Base-by-base conservation (phyloP, 2,329 filamentous ascomycete species). In the Neonectria faginata region DNA sequence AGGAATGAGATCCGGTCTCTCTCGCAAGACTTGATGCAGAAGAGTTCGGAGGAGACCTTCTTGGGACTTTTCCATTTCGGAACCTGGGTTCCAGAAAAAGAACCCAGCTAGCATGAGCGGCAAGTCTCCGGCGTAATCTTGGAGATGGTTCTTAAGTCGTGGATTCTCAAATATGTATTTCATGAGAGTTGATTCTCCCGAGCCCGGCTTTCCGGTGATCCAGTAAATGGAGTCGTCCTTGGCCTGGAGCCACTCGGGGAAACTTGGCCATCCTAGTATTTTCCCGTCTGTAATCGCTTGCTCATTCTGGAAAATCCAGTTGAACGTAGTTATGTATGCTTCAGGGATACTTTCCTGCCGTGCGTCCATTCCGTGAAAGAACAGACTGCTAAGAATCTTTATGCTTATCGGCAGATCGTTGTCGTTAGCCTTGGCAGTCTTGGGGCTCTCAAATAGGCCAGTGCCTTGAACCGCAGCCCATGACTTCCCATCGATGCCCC, bases 21-120 rank as follows among this genome's bases (percentile, higher is more conserved):
- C 27, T 7, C 12, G 7, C 11, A 56, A 22, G 41, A 41, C 45
- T 11, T 56, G 39, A 14, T 48, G 31, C 8, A 57, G 54, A 2
- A 57, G 29, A 3, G 54, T 20, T 6, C 42, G 54, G 27, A 57
- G 2, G 29, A 57, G 42, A 3, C 42, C 54, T 39, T 47, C 42
- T 27, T 47, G 29, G 18, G 54, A 57, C 29, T 39, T 57, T 16
- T 47, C 42, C 5, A 36, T 11, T 6, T 47, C 18, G 12, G 54
- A 39, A 16, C 54, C 54, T 1, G 31, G 54, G 18, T 57, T 57
- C 54, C 42, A 57, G 29, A 57, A 57, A 10, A 57, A 57, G 29
- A 57, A 57, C 29, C 42, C 41, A 18, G 18, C 42, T 4, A 57
- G 4, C 27, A 47, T 36, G 0, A 57, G 42, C 5, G 41, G 41